A percentile compares a stretch with the other conserved stretches of the same genome.
These are phyloP conservation scores for Trametes pubescens DNA, from an alignment of 1,284 basidiomycete genomes.

Conservation along the genomic window DNA sequence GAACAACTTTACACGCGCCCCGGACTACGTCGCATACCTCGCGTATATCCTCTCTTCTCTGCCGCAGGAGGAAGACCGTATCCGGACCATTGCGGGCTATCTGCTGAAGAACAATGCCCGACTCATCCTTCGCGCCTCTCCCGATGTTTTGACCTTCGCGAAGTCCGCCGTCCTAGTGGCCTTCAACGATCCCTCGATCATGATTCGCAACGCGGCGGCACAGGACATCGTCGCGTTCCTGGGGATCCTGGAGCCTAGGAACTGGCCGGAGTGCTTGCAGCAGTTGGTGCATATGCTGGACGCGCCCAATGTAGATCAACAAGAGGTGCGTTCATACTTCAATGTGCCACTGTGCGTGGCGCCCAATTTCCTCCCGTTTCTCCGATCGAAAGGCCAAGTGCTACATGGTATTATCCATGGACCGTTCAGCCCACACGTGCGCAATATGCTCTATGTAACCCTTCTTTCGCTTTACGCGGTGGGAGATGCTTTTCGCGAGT, in stretches of 20 bases:
- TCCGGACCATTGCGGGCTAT: slow-evolving; percentile 95
- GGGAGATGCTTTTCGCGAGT: too few species aligned
- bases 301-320: slow-evolving; percentile 73
- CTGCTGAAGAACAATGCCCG: slow-evolving; percentile 95
- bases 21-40: slow-evolving; percentile 97
- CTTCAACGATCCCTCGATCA: slow-evolving; percentile 80
- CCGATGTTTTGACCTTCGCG: slow-evolving; percentile 81
- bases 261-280: slow-evolving; percentile 93
- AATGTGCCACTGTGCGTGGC: background rate
- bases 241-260: slow-evolving; percentile 84
- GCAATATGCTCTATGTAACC: too few species aligned
- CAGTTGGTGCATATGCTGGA: slow-evolving; percentile 84
- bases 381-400: background rate
- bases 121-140: slow-evolving; percentile 70
- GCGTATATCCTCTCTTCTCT: slow-evolving; percentile 89
- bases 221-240: slow-evolving; percentile 92
- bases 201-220: slow-evolving; percentile 92
- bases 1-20: slow-evolving; percentile 86
- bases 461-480: too few species aligned
- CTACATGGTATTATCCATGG: too few species aligned
- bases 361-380: background rate
- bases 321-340: slow-evolving; percentile 74
- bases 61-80: slow-evolving; percentile 87
- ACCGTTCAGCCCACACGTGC: too few species aligned
- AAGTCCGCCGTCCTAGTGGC: slow-evolving; percentile 85